phyloP scores from a whole-genome alignment of 148 eudicot genomes.

The Silene conica region DNA sequence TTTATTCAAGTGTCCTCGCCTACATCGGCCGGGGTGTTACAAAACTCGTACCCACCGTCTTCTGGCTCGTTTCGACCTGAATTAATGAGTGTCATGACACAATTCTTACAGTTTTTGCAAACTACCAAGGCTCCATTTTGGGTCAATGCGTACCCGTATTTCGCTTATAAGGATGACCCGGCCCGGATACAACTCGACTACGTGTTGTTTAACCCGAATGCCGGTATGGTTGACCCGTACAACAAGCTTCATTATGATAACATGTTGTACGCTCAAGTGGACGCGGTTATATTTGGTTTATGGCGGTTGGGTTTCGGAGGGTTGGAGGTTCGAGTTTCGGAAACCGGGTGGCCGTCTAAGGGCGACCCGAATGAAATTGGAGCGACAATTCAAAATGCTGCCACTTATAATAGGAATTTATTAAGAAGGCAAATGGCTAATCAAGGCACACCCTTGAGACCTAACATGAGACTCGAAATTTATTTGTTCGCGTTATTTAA shows the following conservation, averaged over 20 bases:
- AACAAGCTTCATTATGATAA: conserved; percentile 65
- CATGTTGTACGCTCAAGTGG: conserved; percentile 86
- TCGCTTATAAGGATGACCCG: conserved; percentile 69
- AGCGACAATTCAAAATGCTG: conserved; percentile 60
- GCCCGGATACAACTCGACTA: conserved; percentile 48
- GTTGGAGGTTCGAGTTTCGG: conserved; percentile 68
- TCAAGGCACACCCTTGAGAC: conserved; percentile 80
- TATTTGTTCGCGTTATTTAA: conserved; percentile 78
- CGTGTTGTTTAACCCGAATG: conserved; percentile 47
- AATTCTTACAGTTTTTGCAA: conserved; percentile 45
- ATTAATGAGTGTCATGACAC: conserved; percentile 42
- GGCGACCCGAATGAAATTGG: conserved; percentile 62
- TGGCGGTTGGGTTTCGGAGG: conserved; percentile 52
- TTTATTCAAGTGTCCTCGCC: conserved; percentile 70
- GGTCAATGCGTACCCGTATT: conserved; percentile 87
- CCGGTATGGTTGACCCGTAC: conserved; percentile 62
- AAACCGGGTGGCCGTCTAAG: conserved; percentile 87
- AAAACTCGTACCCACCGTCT: conserved; percentile 67
- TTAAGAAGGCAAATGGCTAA: conserved; percentile 47
- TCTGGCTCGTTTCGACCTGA: conserved; percentile 53
- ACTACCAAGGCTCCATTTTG: conserved; percentile 59
- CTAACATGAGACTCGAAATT: conserved; percentile 46
- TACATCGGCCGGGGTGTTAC: conserved; percentile 52
- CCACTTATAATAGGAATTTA: conserved; percentile 55
- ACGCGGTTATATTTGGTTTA: conserved; percentile 59